Conservation (phyloP, 1,284 basidiomycete species). For the Tetrapyrgos nigripes region DNA sequence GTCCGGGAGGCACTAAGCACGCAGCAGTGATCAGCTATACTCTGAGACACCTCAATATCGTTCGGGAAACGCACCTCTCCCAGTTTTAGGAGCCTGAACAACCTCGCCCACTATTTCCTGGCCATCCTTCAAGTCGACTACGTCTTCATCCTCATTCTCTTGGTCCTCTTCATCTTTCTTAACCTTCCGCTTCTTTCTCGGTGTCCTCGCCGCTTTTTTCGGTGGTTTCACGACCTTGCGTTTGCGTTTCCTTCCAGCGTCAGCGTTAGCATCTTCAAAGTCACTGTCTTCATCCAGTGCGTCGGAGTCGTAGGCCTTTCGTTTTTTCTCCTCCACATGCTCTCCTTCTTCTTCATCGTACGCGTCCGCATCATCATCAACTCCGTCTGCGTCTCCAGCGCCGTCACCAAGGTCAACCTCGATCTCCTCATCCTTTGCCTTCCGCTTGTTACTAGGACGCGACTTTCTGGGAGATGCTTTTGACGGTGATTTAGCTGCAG, state of each 20-base stretch:
- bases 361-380: neutral
- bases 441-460: neutral
- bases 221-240: slow-evolving; percentile 38
- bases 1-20: slow-evolving; percentile 77
- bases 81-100: slow-evolving; percentile 80
- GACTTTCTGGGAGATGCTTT: neutral
- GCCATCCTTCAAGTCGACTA: slow-evolving; percentile 64
- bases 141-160: slow-evolving; percentile 44
- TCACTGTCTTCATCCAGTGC: slow-evolving; percentile 54
- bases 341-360: neutral
- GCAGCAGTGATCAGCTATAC: neutral
- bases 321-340: neutral
- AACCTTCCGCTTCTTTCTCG: slow-evolving; percentile 25
- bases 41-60: neutral
- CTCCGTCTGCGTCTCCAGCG: neutral
- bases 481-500: neutral
- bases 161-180: slow-evolving; percentile 31
- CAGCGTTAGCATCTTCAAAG: slow-evolving; percentile 32
- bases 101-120: slow-evolving; percentile 74
- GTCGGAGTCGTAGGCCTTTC: slow-evolving; percentile 49
- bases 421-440: neutral
- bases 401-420: too few relatives aligned
- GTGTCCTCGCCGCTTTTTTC: slow-evolving; percentile 38
- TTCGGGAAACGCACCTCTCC: slow-evolving; percentile 62
- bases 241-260: slow-evolving; percentile 31